Conservation (phyloP, 768 basidiomycete genomes). For the Piloderma croceum region DNA sequence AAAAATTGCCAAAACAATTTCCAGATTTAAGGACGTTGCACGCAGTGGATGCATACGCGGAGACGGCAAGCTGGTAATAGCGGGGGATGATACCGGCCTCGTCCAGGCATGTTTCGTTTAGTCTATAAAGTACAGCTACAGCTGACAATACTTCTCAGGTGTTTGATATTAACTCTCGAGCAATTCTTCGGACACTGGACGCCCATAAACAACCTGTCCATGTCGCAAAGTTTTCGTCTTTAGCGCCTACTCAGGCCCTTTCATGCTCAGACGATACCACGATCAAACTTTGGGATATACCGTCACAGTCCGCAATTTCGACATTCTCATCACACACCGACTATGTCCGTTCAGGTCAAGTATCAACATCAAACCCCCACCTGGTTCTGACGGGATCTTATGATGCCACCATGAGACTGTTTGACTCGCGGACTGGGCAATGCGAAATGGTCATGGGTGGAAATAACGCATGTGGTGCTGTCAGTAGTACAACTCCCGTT, state of each 20-base stretch:
- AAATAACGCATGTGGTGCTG: slow-evolving; percentile 20
- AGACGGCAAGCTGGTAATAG: slow-evolving; percentile 93
- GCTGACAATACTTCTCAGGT: slow-evolving; percentile 42
- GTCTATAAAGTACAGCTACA: neutral
- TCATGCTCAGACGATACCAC: slow-evolving; percentile 97
- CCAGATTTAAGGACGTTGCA: slow-evolving; percentile 95
- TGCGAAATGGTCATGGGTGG: slow-evolving; percentile 80
- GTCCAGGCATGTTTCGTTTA: slow-evolving; percentile 49
- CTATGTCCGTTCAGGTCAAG: slow-evolving; percentile 91
- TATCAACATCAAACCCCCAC: slow-evolving; percentile 77
- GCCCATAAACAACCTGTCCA: slow-evolving; percentile 96
- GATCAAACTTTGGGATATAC: slow-evolving; percentile 91
- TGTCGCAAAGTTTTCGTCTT: slow-evolving; percentile 84
- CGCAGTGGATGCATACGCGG: slow-evolving; percentile 81
- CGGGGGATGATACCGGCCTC: slow-evolving; percentile 90
- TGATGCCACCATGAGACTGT: slow-evolving; percentile 84
- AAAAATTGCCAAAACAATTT: slow-evolving; percentile 93
- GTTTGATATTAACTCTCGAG: slow-evolving; percentile 90
- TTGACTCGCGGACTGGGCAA: slow-evolving; percentile 77
- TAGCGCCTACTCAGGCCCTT: slow-evolving; percentile 76
- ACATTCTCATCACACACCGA: slow-evolving; percentile 88
- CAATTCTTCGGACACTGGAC: slow-evolving; percentile 87
- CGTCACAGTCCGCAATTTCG: slow-evolving; percentile 71
- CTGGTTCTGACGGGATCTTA: slow-evolving; percentile 91
- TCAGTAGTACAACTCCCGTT: slow-evolving; percentile 55